Evolutionary conservation across 2,329 filamentous ascomycete genomes (phyloP).

Genomic region (Cercospora citrullina): DNA sequence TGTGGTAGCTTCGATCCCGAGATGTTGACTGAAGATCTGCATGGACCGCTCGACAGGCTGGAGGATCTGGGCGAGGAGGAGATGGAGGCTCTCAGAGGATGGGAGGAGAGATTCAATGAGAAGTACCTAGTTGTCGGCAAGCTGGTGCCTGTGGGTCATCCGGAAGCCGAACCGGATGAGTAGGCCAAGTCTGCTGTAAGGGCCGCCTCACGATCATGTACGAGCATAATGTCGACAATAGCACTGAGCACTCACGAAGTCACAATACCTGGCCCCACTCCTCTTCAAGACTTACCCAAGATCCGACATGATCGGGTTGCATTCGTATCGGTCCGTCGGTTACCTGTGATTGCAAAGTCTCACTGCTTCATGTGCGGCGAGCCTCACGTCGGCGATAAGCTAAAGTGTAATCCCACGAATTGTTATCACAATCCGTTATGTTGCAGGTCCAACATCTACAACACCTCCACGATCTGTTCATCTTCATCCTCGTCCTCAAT

Average conservation of each 20-base stretch:
- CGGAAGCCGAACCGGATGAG: constrained; percentile 50
- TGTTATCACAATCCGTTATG: neutral
- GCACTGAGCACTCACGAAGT: neutral
- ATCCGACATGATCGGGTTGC: neutral
- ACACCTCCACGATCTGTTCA: constrained; percentile 29
- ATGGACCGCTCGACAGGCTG: constrained; percentile 77
- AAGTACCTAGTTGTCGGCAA: constrained; percentile 96
- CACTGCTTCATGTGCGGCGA: neutral
- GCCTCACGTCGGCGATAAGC: neutral
- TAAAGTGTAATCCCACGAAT: neutral
- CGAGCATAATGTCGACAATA: neutral
- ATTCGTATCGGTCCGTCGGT: neutral
- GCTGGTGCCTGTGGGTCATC: constrained; percentile 66
- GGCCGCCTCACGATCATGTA: neutral
- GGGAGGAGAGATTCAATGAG: constrained; percentile 89
- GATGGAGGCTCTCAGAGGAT: constrained; percentile 79
- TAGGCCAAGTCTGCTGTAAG: neutral
- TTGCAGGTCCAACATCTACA: constrained; percentile 9
- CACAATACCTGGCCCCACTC: neutral
- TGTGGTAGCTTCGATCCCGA: constrained; percentile 91
- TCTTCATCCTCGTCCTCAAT: constrained; percentile 40
- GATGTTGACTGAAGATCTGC: constrained; percentile 89
- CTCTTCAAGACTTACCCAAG: neutral
- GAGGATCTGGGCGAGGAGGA: constrained; percentile 71
- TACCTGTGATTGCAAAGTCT: neutral